phyloP scores from a whole-genome alignment of 768 basidiomycete genomes.

The Pilatotrama ljubarskyi region DNA sequence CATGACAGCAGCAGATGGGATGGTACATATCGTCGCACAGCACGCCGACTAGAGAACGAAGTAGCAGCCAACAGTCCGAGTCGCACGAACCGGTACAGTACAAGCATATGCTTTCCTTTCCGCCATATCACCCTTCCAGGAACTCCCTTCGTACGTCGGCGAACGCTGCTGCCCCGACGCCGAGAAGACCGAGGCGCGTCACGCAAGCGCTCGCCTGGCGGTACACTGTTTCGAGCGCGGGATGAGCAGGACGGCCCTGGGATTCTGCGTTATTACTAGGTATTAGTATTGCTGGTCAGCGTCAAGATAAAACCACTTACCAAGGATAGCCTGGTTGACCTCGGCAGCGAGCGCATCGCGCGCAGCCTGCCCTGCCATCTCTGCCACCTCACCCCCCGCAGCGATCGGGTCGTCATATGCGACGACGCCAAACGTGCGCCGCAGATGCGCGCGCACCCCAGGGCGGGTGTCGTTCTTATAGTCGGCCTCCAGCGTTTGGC shows the following conservation, averaged over 20 bases:
- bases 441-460: conserved; percentile 66
- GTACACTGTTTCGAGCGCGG: conserved; percentile 75
- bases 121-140: conserved; percentile 42
- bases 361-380: conserved; percentile 68
- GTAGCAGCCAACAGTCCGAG: conserved; percentile 1
- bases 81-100: not conserved
- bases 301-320: conserved; percentile 38
- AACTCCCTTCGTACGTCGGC: conserved; percentile 79
- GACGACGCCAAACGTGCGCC: conserved; percentile 75
- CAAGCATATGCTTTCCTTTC: not conserved
- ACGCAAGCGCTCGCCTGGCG: conserved; percentile 72
- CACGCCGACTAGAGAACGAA: not conserved
- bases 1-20: not conserved
- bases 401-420: conserved; percentile 76
- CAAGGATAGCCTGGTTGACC: conserved; percentile 79
- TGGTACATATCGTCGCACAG: not conserved
- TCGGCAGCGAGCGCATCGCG: conserved; percentile 69
- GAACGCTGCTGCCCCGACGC: conserved; percentile 77
- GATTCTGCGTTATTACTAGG: conserved; percentile 54
- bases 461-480: conserved; percentile 64
- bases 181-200: conserved; percentile 68
- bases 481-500: conserved; percentile 66
- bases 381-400: conserved; percentile 63
- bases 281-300: no score
- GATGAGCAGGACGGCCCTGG: conserved; percentile 69